Evolutionary conservation across 2,329 filamentous ascomycete species (phyloP).

Genomic region (Xylaria digitata): DNA sequence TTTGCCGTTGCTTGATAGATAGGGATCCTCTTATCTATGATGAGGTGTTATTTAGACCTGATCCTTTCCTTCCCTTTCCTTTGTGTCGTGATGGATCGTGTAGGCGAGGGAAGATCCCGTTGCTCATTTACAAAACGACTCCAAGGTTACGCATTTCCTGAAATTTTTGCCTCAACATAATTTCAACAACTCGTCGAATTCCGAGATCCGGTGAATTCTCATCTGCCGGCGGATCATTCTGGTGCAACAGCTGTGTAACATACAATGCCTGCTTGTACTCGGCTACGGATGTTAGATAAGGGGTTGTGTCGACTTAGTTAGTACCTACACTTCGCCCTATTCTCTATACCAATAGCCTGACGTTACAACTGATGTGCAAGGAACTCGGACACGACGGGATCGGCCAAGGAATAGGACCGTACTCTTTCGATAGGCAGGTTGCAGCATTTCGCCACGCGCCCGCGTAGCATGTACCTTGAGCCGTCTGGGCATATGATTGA

Average conservation of each 20-base stretch:
- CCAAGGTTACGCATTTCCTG: no score
- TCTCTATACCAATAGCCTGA: neutral
- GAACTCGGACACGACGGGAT: neutral
- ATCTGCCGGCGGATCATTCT: neutral
- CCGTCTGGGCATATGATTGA: neutral
- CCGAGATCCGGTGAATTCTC: neutral
- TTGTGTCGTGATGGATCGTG: neutral
- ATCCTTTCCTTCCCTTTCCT: neutral
- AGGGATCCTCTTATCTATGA: neutral
- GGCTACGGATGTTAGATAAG: neutral
- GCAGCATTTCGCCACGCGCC: neutral
- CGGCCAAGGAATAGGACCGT: neutral
- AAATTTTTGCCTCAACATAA: neutral
- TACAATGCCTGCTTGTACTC: constrained; percentile 1
- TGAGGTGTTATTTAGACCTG: neutral
- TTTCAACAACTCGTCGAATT: neutral
- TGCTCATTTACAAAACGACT: neutral
- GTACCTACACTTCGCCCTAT: neutral
- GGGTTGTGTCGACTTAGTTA: neutral
- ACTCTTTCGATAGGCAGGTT: neutral
- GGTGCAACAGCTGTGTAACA: constrained; percentile 12
- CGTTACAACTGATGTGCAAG: neutral
- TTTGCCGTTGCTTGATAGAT: neutral
- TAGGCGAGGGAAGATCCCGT: neutral
- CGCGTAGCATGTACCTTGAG: neutral